Evolutionary conservation across 495 filamentous ascomycete species (phyloP), one percentile per base, ranked within the genome.

Genomic region (Podospora didyma): DNA sequence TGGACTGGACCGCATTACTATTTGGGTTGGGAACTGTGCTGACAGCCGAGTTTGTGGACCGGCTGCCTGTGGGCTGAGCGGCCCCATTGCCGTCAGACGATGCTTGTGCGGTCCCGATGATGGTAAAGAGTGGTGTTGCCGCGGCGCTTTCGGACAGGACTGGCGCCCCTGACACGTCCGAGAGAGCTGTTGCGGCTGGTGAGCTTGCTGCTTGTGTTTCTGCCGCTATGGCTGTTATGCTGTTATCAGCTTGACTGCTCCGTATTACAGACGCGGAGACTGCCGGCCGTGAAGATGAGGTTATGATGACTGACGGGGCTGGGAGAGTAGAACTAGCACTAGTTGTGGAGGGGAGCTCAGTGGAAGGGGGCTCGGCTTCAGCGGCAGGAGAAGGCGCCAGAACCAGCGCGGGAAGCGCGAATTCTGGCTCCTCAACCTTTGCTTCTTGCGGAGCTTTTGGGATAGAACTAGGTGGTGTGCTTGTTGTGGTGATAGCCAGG

Each of bases 241-340:
- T 62, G 66, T 23, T 59, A 67, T 72, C 66, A 69, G 69, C 54
- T 60, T 60, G 60, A 67, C 61, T 72, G 65, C 48, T 67, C 59
- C 61, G 55, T 37, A 37, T 31, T 50, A 28, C 53, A 53, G 70
- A 62, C 57, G 57, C 42, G 51, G 35, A 23, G 54, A 28, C 53
- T 59, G 37, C 28, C 54, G 53, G 50, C 47, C 49, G 58, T 35
- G 63, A 37, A 39, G 61, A 45, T 52, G 45, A 28, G 24, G 61
- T 49, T 56, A 57, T 37, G 24, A 62, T 49, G 56, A 55, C 26
- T 58, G 60, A 58, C 59, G 63, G 60, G 53, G 60, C 59, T 51
- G 60, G 57, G 57, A 64, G 49, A 46, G 63, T 58, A 49, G 63
- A 26, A 42, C 63, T 62, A 49, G 62, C 31, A 46, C 49, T 58